Evolutionary conservation across 2,329 filamentous ascomycete genomes (phyloP).

Genomic region (Ceratocystis albifundus): DNA sequence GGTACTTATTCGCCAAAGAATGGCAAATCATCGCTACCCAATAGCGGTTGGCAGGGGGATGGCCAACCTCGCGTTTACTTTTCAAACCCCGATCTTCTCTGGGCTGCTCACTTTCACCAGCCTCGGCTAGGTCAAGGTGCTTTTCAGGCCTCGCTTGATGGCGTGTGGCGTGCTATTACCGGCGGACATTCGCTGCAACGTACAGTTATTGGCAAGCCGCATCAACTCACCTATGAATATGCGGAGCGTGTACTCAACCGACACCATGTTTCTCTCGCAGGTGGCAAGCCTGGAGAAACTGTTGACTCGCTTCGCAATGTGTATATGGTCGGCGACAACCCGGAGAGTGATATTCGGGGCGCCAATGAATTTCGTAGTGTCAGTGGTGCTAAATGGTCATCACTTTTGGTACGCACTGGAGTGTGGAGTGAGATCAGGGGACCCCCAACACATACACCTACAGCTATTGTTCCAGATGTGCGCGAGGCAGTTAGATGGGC

Average conservation of each 20-base stretch:
- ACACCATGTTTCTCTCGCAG: slow-evolving; percentile 38
- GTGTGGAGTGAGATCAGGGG: slow-evolving; percentile 47
- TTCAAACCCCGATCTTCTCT: slow-evolving; percentile 80
- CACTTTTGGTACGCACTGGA: slow-evolving; percentile 67
- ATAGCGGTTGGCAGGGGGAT: slow-evolving; percentile 71
- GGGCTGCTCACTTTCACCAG: slow-evolving; percentile 74
- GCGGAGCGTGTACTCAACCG: slow-evolving; percentile 61
- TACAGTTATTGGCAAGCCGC: slow-evolving; percentile 73
- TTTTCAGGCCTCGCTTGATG: slow-evolving; percentile 70
- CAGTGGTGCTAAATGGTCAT: slow-evolving; percentile 61
- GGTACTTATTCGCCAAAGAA: slow-evolving; percentile 71
- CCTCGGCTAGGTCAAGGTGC: slow-evolving; percentile 85
- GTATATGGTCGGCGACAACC: slow-evolving; percentile 91
- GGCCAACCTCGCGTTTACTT: slow-evolving; percentile 74
- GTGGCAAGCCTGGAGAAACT: slow-evolving; percentile 15
- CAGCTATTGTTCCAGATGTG: slow-evolving; percentile 60
- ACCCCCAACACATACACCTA: slow-evolving; percentile 49
- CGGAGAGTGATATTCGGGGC: slow-evolving; percentile 79
- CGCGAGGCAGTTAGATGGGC: slow-evolving; percentile 67
- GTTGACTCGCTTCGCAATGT: slow-evolving; percentile 51
- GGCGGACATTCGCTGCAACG: slow-evolving; percentile 49
- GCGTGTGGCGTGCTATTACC: slow-evolving; percentile 65
- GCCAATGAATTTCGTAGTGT: slow-evolving; percentile 63
- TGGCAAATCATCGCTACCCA: slow-evolving; percentile 50
- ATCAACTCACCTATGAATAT: slow-evolving; percentile 64